Conservation (phyloP, 495 filamentous ascomycete species). For the Durotheca rogersii region DNA sequence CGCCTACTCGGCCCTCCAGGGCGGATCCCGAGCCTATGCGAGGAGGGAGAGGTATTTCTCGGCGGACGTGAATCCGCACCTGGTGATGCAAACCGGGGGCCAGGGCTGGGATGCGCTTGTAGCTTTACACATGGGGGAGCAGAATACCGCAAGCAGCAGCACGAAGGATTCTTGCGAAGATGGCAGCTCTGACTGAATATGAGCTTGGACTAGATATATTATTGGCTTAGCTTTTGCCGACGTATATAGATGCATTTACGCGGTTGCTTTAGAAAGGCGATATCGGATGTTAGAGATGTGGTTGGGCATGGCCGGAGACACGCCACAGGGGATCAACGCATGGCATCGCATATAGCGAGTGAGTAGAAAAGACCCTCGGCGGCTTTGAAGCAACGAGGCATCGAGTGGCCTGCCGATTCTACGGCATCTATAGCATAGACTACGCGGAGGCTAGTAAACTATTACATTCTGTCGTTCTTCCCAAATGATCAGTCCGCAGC, state of each 20-base stretch:
- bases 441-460: no score
- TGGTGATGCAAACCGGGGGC: slow-evolving; percentile 67
- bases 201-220: neutral
- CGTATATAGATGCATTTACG: slow-evolving; percentile 8
- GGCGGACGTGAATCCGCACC: slow-evolving; percentile 59
- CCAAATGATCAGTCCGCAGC: no score
- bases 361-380: no score
- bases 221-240: no score
- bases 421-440: no score
- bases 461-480: no score
- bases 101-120: slow-evolving; percentile 60
- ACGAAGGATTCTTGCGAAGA: neutral
- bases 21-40: slow-evolving; percentile 68
- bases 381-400: no score
- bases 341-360: neutral
- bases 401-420: no score
- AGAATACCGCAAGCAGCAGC: neutral
- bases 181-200: neutral
- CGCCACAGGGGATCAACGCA: no score
- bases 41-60: slow-evolving; percentile 79
- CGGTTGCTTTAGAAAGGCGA: neutral
- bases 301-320: no score
- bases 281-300: no score
- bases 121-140: slow-evolving; percentile 10
- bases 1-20: slow-evolving; percentile 80